A percentile compares a stretch with the other conserved stretches of the same genome.
Conservation (phyloP, 1,284 basidiomycete genomes). For the Exsudoporus floridanus region DNA sequence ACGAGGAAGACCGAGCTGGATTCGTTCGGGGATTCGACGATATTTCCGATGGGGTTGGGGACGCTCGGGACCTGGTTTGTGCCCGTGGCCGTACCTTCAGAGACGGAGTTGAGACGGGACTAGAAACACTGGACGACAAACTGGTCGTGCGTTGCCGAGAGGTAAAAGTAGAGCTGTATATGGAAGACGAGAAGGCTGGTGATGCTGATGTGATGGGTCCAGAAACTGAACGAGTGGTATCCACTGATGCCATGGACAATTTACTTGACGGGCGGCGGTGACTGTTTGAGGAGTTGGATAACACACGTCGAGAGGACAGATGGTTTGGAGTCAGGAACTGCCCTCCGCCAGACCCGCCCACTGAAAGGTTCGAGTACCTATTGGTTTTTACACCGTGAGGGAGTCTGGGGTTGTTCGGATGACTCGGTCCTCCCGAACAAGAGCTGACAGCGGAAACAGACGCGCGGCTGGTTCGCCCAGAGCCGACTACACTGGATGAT, state of each 20-base stretch:
- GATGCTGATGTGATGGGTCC: slow-evolving; percentile 35
- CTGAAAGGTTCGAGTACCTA: slow-evolving; percentile 55
- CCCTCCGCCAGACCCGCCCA: slow-evolving; percentile 38
- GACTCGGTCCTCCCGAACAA: slow-evolving; percentile 21
- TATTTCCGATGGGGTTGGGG: slow-evolving; percentile 56
- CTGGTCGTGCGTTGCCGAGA: slow-evolving; percentile 79
- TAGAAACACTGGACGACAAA: slow-evolving; percentile 45
- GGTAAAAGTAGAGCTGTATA: slow-evolving; percentile 68
- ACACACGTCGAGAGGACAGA: slow-evolving; percentile 44
- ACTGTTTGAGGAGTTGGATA: slow-evolving; percentile 45
- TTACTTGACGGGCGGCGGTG: slow-evolving; percentile 38
- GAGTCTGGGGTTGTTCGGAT: slow-evolving; percentile 25
- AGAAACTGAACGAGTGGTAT: slow-evolving; percentile 36
- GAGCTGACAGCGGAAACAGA: slow-evolving; percentile 40
- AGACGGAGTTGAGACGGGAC: slow-evolving; percentile 37
- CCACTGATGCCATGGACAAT: slow-evolving; percentile 30
- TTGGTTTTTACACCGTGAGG: slow-evolving; percentile 39
- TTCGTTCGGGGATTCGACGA: slow-evolving; percentile 46
- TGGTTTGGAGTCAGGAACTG: slow-evolving; percentile 50
- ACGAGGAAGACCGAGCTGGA: slow-evolving; percentile 43
- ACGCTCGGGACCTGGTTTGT: slow-evolving; percentile 47
- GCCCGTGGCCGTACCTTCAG: slow-evolving; percentile 42
- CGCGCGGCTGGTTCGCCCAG: slow-evolving; percentile 53
- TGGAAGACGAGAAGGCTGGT: slow-evolving; percentile 36
- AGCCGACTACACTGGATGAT: slow-evolving; percentile 59